Percentiles rank a stretch among this genome's conserved stretches.
These are phyloP conservation scores for Sugiyamaella xylanicola DNA, from an alignment of 1,139 yeast species.

Conservation along the genomic window DNA sequence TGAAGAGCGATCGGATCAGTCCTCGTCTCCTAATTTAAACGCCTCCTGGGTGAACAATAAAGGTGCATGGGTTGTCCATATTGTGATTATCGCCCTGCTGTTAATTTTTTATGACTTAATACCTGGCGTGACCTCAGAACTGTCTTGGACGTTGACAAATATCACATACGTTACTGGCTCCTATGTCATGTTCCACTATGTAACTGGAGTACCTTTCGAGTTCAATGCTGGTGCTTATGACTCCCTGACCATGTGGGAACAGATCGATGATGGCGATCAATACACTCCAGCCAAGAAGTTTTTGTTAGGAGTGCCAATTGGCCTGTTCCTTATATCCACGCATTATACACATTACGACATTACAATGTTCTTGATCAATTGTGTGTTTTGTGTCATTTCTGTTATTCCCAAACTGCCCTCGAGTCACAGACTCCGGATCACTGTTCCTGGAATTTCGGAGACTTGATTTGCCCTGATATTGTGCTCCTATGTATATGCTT, in stretches of 20 bases:
- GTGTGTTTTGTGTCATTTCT: slow-evolving; percentile 74
- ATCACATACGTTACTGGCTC: slow-evolving; percentile 88
- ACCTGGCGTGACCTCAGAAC: slow-evolving; percentile 74
- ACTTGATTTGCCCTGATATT: not conserved
- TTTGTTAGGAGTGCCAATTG: slow-evolving; percentile 86
- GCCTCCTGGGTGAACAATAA: slow-evolving; percentile 96
- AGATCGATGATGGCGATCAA: slow-evolving; percentile 94
- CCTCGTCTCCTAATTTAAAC: slow-evolving; percentile 82
- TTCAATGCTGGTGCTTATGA: slow-evolving; percentile 97
- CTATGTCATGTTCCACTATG: slow-evolving; percentile 93
- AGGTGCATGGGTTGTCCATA: slow-evolving; percentile 88
- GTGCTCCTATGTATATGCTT: not conserved
- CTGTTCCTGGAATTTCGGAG: slow-evolving; percentile 36
- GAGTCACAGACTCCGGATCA: slow-evolving; percentile 44
- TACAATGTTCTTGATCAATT: slow-evolving; percentile 74
- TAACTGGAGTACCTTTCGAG: slow-evolving; percentile 96
- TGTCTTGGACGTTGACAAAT: slow-evolving; percentile 94
- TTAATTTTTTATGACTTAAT: slow-evolving; percentile 77
- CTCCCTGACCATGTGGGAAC: slow-evolving; percentile 98
- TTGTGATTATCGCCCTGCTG: slow-evolving; percentile 73
- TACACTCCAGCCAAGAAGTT: slow-evolving; percentile 96
- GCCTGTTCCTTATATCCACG: slow-evolving; percentile 80
- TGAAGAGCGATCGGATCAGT: slow-evolving; percentile 92
- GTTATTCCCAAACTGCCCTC: slow-evolving; percentile 88
- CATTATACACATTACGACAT: slow-evolving; percentile 88